Base-by-base conservation (phyloP, 192 early-diverging fungal species). In the Dissophora globulifera region DNA sequence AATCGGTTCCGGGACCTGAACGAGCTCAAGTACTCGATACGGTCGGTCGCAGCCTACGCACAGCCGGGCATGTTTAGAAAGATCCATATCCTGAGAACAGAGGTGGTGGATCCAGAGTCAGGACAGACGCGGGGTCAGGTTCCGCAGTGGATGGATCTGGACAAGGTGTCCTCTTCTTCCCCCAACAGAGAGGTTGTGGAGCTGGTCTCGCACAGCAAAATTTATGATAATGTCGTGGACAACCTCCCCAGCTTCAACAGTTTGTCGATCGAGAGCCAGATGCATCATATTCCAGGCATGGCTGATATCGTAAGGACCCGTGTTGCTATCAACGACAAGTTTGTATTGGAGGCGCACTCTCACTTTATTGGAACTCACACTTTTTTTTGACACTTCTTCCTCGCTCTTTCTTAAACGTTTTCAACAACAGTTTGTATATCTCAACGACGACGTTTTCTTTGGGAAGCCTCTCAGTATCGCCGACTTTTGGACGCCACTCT, bases 361-460 rank as follows among this genome's bases (percentile, higher is more conserved):
- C n/a, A n/a, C n/a, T n/a, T n/a, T n/a, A n/a, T n/a, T n/a, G n/a
- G n/a, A n/a, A n/a, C n/a, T n/a, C n/a, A n/a, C n/a, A n/a, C n/a
- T n/a, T n/a, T n/a, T n/a, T n/a, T n/a, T n/a, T n/a, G n/a, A n/a
- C n/a, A n/a, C n/a, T 22, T 27, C 0, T 33, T 3, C 22, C 53
- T 31, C 32, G 15, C 55, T n/a, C n/a, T n/a, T n/a, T n/a, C n/a
- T n/a, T n/a, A n/a, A n/a, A n/a, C n/a, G n/a, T n/a, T n/a, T n/a
- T n/a, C n/a, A n/a, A n/a, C n/a, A n/a, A n/a, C n/a, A 79, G 69
- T 66, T 79, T 40, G 38, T 82, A 3, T 82, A 82, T 40, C 40
- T 82, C 26, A 82, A 82, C 58, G 80, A 82, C 43, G 80, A 82
- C 46, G 2, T 79, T 26, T 82, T 82, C 49, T 53, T 79, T 15